A percentile compares a stretch with the other conserved stretches of the same genome.
phyloP scores from a whole-genome alignment of 495 filamentous ascomycete genomes.

The Hyphodiscus hymeniophilus region DNA sequence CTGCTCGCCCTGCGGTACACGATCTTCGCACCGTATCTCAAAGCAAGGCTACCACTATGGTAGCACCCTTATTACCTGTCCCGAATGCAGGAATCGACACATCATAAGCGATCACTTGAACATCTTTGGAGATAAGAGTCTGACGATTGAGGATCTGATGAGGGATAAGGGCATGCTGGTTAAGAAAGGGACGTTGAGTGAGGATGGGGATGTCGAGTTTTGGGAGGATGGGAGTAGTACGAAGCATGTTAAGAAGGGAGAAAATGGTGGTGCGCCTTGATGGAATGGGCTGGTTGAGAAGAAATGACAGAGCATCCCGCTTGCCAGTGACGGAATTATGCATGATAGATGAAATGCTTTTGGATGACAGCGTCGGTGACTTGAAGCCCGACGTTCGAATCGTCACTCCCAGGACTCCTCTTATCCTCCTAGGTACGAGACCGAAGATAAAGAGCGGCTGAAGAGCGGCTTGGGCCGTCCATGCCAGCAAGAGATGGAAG shows the following conservation, averaged over 20 bases:
- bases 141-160: slow-evolving; percentile 68
- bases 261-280: not conserved
- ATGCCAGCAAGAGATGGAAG: too few relatives aligned
- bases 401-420: not conserved
- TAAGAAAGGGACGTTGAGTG: slow-evolving; percentile 48
- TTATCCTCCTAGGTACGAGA: too few relatives aligned
- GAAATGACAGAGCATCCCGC: not conserved
- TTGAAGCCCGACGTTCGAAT: not conserved
- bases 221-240: slow-evolving; percentile 49
- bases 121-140: slow-evolving; percentile 58
- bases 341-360: not conserved
- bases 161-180: slow-evolving; percentile 54
- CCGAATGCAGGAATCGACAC: slow-evolving; percentile 74
- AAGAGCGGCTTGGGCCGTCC: too few relatives aligned
- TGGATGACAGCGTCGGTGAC: not conserved
- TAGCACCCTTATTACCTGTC: slow-evolving; percentile 80
- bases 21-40: slow-evolving; percentile 69
- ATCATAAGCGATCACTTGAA: slow-evolving; percentile 84
- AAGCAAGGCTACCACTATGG: slow-evolving; percentile 93
- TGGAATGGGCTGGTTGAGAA: not conserved
- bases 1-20: slow-evolving; percentile 71
- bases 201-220: slow-evolving; percentile 57
- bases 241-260: slow-evolving; percentile 5
- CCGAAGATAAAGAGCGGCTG: too few relatives aligned
- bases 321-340: not conserved